Base-by-base conservation (phyloP, 2,329 filamentous ascomycete species). In the Cadophora sp. region DNA sequence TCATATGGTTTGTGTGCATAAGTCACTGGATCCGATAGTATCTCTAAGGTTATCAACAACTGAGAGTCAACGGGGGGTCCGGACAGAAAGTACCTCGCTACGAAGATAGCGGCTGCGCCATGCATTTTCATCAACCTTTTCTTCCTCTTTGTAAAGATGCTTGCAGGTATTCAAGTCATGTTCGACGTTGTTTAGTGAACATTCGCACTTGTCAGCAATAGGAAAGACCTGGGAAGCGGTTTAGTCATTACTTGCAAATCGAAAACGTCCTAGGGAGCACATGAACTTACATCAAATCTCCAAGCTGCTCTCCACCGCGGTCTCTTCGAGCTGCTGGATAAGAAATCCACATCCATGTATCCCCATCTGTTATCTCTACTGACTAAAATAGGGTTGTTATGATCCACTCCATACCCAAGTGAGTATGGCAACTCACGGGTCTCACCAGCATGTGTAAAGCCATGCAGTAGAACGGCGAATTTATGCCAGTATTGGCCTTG, bases 291-390 rank as follows among this genome's bases (percentile, higher is more conserved):
- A 20, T 50, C 22, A 22, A 50, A 50, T 20, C 47, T 50, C 47
- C 47, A 50, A 24, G 20, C 47, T 6, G 47, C 47, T 50, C 47
- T 50, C 47, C 47, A 50, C 4, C 47, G 47, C 8, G 47, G 47
- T 50, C 47, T 50, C n/a, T 50, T 50, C 2, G 47, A 50, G 9
- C 14, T 27, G 3, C 20, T 50, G 47, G 47, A 22, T 14, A 50
- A 3, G 2, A n/a, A 13, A 50, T 50, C 47, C 11, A 50, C 47
- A 27, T 50, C 47, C 22, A 24, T 4, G 27, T 27, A 27, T 16
- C 7, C 47, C 47, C 47, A 50, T 27, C 47, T 50, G 14, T 27
- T 50, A n/a, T 50, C 47, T 16, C 47, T 50, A 50, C 47, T 50
- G 14, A 50, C 22, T 6, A 50, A 9, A 50, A 50, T 22, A 4